Percentiles rank a stretch among this genome's conserved stretches.
These are phyloP conservation scores for Protea cynaroides DNA, from an alignment of 164 flowering plant species.

Conservation along the genomic window DNA sequence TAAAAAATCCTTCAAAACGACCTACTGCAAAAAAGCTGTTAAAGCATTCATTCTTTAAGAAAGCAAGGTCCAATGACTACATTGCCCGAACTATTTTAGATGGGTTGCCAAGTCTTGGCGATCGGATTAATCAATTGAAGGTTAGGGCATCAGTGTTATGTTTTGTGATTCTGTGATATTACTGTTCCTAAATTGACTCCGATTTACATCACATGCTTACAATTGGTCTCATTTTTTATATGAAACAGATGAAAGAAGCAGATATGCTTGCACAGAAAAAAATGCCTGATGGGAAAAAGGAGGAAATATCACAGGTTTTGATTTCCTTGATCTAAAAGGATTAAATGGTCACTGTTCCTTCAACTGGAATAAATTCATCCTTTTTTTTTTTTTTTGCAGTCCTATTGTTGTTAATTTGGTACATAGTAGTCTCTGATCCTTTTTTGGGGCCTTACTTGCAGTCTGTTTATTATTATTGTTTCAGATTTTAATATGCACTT, in stretches of 20 bases:
- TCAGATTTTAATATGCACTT: no score
- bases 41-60: slow-evolving; percentile 85
- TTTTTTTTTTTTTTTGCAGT: background rate
- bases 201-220: slow-evolving; percentile 3
- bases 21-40: slow-evolving; percentile 82
- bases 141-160: slow-evolving; percentile 24
- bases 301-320: slow-evolving; percentile 88
- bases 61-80: slow-evolving; percentile 84
- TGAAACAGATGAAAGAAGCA: slow-evolving; percentile 67
- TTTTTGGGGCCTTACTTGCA: no score
- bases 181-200: background rate
- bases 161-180: background rate
- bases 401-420: no score
- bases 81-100: slow-evolving; percentile 70
- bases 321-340: background rate
- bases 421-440: no score
- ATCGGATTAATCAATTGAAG: slow-evolving; percentile 72
- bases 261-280: slow-evolving; percentile 92
- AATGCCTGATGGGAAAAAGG: slow-evolving; percentile 84
- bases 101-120: slow-evolving; percentile 86
- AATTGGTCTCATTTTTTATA: slow-evolving; percentile 3
- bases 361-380: background rate
- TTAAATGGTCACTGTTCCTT: background rate
- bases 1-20: slow-evolving; percentile 87
- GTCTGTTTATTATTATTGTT: no score